Conservation (phyloP, 2,329 filamentous ascomycete species). For the Aspergillus sp. region DNA sequence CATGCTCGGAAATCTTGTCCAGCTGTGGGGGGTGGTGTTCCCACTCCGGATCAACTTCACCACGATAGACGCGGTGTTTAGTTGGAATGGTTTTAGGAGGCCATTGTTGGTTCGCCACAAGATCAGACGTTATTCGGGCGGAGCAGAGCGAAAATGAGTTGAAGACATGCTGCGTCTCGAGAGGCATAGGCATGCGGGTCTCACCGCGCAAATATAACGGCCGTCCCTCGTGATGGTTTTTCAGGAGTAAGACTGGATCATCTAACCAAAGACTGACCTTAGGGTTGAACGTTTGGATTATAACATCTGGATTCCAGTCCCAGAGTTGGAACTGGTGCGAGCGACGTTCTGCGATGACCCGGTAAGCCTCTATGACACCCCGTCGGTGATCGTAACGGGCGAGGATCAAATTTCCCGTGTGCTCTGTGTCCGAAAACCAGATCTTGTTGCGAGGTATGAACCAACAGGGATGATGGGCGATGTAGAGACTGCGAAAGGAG, state of each 20-base stretch:
- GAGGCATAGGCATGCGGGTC: conserved; percentile 57
- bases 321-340: conserved; percentile 62
- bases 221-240: conserved; percentile 27
- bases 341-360: conserved; percentile 67
- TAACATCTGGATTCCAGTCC: conserved; percentile 64
- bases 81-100: conserved; percentile 72
- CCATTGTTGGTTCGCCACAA: conserved; percentile 64
- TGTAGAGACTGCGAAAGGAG: conserved; percentile 71
- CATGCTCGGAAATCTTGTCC: conserved; percentile 65
- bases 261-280: conserved; percentile 71
- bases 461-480: conserved; percentile 77
- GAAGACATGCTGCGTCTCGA: conserved; percentile 57
- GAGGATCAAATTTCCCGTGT: conserved; percentile 74
- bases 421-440: conserved; percentile 78
- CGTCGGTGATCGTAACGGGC: conserved; percentile 72
- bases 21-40: conserved; percentile 55
- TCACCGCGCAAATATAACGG: conserved; percentile 41
- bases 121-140: conserved; percentile 43
- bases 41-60: conserved; percentile 43
- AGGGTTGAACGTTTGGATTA: conserved; percentile 74
- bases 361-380: conserved; percentile 78
- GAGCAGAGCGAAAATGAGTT: conserved; percentile 70
- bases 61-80: conserved; percentile 57
- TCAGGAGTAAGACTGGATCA: conserved; percentile 67
- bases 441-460: conserved; percentile 78